Evolutionary conservation across 192 early-diverging fungal genomes (phyloP).

Genomic region (Cladochytrium replicatum): DNA sequence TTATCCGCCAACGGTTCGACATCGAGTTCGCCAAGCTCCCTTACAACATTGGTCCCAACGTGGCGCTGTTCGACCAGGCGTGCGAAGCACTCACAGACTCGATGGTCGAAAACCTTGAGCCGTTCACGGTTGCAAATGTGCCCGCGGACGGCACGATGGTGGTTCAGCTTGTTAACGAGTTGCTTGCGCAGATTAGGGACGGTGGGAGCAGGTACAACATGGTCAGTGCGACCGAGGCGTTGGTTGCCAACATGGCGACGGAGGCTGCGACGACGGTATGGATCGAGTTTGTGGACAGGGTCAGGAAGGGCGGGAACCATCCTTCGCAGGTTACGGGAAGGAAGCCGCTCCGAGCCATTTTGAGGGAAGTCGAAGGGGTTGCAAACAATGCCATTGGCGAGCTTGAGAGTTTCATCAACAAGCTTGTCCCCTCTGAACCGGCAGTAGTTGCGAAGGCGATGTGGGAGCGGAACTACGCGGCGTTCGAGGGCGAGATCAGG

Average conservation of each 20-base stretch:
- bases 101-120: slow-evolving; percentile 24
- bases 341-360: slow-evolving; percentile 39
- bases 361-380: slow-evolving; percentile 40
- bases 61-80: slow-evolving; percentile 19
- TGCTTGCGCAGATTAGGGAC: slow-evolving; percentile 38
- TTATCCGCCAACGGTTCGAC: slow-evolving; percentile 33
- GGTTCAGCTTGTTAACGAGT: slow-evolving; percentile 37
- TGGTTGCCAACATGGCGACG: slow-evolving; percentile 44
- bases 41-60: slow-evolving; percentile 15
- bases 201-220: slow-evolving; percentile 41
- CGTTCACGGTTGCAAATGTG: slow-evolving; percentile 31
- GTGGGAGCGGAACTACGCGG: slow-evolving; percentile 42
- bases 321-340: slow-evolving; percentile 34
- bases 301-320: slow-evolving; percentile 31
- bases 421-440: slow-evolving; percentile 32
- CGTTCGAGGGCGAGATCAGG: slow-evolving; percentile 31
- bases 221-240: slow-evolving; percentile 41
- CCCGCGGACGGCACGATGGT: slow-evolving; percentile 33
- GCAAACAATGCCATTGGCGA: slow-evolving; percentile 33
- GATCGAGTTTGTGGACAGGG: slow-evolving; percentile 32
- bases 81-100: slow-evolving; percentile 22
- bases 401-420: slow-evolving; percentile 31
- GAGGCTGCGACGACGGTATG: slow-evolving; percentile 48
- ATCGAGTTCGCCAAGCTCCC: slow-evolving; percentile 38
- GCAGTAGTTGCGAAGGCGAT: slow-evolving; percentile 27